Evolutionary conservation across 805 yeast species (phyloP), one percentile per base, ranked within the genome.

Genomic region (Lipomyces sp.): DNA sequence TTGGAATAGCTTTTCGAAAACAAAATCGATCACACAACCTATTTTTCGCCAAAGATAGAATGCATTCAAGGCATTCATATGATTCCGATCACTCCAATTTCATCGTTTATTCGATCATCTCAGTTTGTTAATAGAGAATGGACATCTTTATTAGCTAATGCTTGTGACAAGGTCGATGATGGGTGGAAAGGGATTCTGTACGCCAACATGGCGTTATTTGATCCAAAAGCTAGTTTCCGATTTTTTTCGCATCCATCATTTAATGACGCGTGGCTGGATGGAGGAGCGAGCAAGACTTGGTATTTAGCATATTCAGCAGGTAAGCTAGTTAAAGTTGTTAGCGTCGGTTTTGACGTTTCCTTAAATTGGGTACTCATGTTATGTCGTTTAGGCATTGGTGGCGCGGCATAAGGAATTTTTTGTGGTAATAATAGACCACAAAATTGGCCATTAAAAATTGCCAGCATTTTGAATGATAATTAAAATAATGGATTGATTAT

Each of bases 281-380:
- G 85, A 64, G 98, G 97, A 1, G 94, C 92, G 83, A 87, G 94
- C 32, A 79, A 87, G 67, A 89, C 97, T 0, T 92, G 97, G 96
- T 87, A 93, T 10, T 80, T 92, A 69, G 86, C 96, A 0, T 90
- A 85, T 71, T 57, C 68, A 11, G 68, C 68, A 6, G 64, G 68
- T 33, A 35, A 33, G 45, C 8, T 29, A 10, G 37, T n/a, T n/a
- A n/a, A n/a, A n/a, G n/a, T 24, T 24, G 24, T 24, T 24, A 24
- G 24, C 24, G 24, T 24, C n/a, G 18, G 2, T 53, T 29, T 89
- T 92, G 94, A 80, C 54, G 5, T 50, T 50, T 50, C 54, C 5
- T 50, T 15, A 48, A n/a, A 13, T 7, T 8, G 3, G n/a, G 33
- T 18, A 18, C 48, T 42, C 48, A 42, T 42, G 18, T 11, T n/a